Base-by-base conservation (phyloP, 129 eudicot genomes). In the Flaveria linearis region DNA sequence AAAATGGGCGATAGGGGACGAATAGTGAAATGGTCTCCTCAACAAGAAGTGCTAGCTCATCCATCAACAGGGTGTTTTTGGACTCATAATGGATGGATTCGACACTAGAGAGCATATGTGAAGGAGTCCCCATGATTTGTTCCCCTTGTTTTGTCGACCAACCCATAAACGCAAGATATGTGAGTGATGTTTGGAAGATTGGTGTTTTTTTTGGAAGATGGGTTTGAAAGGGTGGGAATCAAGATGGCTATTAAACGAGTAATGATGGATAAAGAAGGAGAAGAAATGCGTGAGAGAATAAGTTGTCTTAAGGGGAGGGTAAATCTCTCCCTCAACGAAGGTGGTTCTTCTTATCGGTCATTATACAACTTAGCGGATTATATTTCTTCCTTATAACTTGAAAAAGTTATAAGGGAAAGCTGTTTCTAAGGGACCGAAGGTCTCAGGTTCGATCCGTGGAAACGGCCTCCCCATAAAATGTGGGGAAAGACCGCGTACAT, bases 61-160 rank as follows among this genome's bases (percentile, higher is more conserved):
- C 77, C 74, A 0, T 76, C 89, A 17, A 58, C 71, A 0, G 85
- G 87, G 14, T 82, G 80, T 43, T 86, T 86, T 65, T 72, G 85
- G 82, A 86, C 87, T 61, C 89, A 86, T 57, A 72, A 83, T 58
- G 87, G 89, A 46, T 86, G 89, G 89, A 86, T 69, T 86, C 89
- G 22, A 86, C 89, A 4, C 11, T 86, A 20, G 89, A 86, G 75
- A 86, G 89, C 69, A 79, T 86, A 71, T 67, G 77, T 65, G 89
- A 84, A 49, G 89, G 89, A 1, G 86, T 86, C 70, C 89, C 86
- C 23, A 86, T 86, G 90, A 63, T 83, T 58, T 86, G 90, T 64
- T 86, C 85, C 22, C 85, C 90, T 0, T 26, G 56, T 41, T 76
- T 81, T 25, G 77, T 12, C 0, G 87, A 86, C 33, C 90, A 86